Evolutionary conservation across 768 basidiomycete species (phyloP).

Genomic region (Mrakia blollopis): DNA sequence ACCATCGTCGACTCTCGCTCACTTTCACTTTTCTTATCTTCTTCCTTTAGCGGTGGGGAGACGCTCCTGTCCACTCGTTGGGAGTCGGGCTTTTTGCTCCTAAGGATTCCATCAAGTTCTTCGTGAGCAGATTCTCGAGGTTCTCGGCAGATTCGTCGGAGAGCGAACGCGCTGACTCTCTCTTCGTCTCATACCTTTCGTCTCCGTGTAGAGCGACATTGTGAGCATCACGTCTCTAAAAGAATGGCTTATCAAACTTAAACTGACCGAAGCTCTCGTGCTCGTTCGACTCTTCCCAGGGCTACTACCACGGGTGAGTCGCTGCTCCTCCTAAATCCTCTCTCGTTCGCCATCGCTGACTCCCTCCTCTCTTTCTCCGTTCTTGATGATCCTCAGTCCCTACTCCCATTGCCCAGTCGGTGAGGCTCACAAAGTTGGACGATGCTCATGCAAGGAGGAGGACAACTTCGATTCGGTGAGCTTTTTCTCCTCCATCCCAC

Average conservation of each 20-base stretch:
- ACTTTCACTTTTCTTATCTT: background rate
- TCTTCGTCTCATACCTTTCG: no score
- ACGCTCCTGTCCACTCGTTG: slow-evolving; percentile 86
- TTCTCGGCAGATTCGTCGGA: background rate
- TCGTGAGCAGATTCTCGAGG: slow-evolving; percentile 8
- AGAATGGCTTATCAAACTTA: no score
- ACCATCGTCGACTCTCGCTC: no score
- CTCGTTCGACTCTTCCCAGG: no score
- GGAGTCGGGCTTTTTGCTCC: slow-evolving; percentile 81
- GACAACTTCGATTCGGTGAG: slow-evolving; percentile 22
- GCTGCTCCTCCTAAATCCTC: background rate
- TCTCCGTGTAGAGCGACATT: no score
- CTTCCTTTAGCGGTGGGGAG: slow-evolving; percentile 51
- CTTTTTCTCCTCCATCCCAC: background rate
- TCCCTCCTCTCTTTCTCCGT: background rate
- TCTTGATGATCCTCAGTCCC: background rate
- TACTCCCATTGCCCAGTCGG: slow-evolving; percentile 27
- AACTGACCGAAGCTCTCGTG: no score
- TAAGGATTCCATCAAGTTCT: slow-evolving; percentile 54
- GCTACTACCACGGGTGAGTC: slow-evolving; percentile 27
- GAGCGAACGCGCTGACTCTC: no score
- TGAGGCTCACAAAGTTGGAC: slow-evolving; percentile 13
- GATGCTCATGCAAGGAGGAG: slow-evolving; percentile 31
- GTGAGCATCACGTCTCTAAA: no score
- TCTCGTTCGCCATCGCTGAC: background rate